Evolutionary conservation across 352 stramenopile species (phyloP), one percentile per base, ranked within the genome.

Genomic region (Thraustotheca clavata): DNA sequence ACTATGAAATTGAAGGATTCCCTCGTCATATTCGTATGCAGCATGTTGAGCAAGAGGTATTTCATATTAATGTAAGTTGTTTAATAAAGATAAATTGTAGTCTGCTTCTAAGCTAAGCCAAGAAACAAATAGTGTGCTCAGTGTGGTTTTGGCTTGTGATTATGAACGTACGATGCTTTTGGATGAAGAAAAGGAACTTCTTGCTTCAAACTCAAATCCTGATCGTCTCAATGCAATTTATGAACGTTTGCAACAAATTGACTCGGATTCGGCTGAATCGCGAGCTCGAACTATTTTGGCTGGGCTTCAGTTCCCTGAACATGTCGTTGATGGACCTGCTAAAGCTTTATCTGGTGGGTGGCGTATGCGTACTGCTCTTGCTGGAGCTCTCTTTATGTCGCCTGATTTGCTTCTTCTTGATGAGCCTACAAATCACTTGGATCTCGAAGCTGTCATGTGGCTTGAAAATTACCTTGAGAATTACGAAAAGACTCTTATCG

Each of bases 1-100:
- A 93, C 68, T 96, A 97, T 74, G 85, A 98, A 71, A 90, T 99
- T 47, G 92, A 98, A 52, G 94, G 94, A 2, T 98, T 99, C 76
- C 96, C 96, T 8, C 76, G 83, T 24, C 94, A 98, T 80, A 83
- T 98, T 35, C 81, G 94, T 54, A 96, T 98, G 27, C 87, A 98
- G 67, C 83, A 98, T 72, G 96, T 99, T 16, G 86, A 96, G 69
- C 94, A 98, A 73, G 96, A 99, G 71, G 77, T 90, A 47, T 70
- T n/a, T n/a, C n/a, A n/a, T n/a, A 72, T 43, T 20, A 20, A 43
- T 43, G 38, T 20, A 18, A 18, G 38, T 43, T 20, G 38, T 43
- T 18, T 43, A 18, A 20, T 43, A 16, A 43, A 43, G 16, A 18
- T 40, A 66, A 80, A 52, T 26, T 18, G 49, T 61, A 49, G 69